phyloP scores from a whole-genome alignment of 2,329 filamentous ascomycete genomes.

The Aureobasidium sp. region DNA sequence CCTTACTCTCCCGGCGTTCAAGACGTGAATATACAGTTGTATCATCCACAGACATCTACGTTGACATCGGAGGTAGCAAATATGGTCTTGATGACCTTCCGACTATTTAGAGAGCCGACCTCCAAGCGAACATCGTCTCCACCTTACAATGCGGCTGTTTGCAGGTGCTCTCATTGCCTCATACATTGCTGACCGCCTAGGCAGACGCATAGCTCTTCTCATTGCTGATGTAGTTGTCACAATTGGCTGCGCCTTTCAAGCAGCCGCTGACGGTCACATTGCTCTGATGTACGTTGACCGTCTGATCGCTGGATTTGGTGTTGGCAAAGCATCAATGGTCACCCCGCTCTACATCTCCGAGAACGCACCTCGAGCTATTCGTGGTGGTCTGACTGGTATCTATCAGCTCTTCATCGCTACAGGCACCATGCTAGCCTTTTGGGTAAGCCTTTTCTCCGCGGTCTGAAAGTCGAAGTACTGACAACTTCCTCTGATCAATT shows the following conservation, averaged over 20 bases:
- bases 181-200: slow-evolving; percentile 46
- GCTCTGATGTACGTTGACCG: slow-evolving; percentile 58
- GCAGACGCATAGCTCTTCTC: slow-evolving; percentile 48
- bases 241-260: slow-evolving; percentile 56
- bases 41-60: too few relatives aligned
- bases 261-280: slow-evolving; percentile 51
- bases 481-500: neutral
- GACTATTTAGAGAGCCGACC: slow-evolving; percentile 39
- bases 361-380: slow-evolving; percentile 50
- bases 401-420: slow-evolving; percentile 51
- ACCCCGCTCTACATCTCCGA: slow-evolving; percentile 52
- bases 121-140: slow-evolving; percentile 62
- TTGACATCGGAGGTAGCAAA: slow-evolving; percentile 29
- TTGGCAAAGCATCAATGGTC: slow-evolving; percentile 20
- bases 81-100: slow-evolving; percentile 39
- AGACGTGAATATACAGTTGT: slow-evolving; percentile 32
- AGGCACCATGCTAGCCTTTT: slow-evolving; percentile 45
- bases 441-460: slow-evolving; percentile 26
- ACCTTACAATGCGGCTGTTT: slow-evolving; percentile 60
- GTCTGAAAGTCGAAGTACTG: neutral
- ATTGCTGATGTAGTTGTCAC: slow-evolving; percentile 48
- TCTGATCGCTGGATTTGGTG: slow-evolving; percentile 46
- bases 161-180: slow-evolving; percentile 52
- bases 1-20: slow-evolving; percentile 50
- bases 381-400: slow-evolving; percentile 50